Percentiles rank a stretch among this genome's conserved stretches.
Evolutionary conservation across 2,329 filamentous ascomycete genomes (phyloP).

Genomic region (Penicillium sp.): DNA sequence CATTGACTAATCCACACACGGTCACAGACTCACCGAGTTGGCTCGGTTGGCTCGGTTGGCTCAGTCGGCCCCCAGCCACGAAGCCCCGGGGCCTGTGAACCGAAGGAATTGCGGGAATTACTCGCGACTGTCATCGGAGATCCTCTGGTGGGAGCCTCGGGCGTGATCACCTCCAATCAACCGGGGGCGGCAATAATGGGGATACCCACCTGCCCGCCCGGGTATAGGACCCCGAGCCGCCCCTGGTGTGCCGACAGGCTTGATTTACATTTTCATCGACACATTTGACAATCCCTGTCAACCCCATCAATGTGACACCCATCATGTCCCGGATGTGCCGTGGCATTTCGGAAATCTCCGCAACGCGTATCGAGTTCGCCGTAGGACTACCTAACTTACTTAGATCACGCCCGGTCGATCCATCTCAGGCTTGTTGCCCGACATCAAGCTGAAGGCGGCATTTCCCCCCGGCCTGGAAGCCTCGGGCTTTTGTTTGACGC

Average conservation of each 20-base stretch:
- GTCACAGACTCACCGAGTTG: background rate
- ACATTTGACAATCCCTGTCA: constrained; percentile 1
- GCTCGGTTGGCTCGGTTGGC: background rate
- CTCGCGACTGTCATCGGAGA: constrained; percentile 13
- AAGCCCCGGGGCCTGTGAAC: no score
- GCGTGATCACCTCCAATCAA: constrained; percentile 2
- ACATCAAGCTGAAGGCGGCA: background rate
- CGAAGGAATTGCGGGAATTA: background rate
- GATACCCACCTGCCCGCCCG: background rate
- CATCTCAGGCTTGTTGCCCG: constrained; percentile 2
- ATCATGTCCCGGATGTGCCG: background rate
- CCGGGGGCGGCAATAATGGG: background rate
- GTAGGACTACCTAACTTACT: background rate
- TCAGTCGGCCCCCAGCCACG: background rate
- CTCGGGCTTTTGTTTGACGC: constrained; percentile 2
- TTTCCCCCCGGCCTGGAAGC: constrained; percentile 6
- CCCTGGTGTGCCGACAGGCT: background rate
- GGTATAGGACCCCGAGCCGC: background rate
- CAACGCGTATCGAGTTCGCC: background rate
- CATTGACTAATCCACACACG: background rate
- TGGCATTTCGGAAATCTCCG: background rate
- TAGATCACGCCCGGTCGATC: background rate
- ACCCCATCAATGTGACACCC: constrained; percentile 11
- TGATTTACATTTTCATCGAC: background rate
- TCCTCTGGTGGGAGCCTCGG: constrained; percentile 9